These are phyloP conservation scores for Seminavis robusta DNA, from an alignment of 108 stramenopile genomes.

Conservation along the genomic window DNA sequence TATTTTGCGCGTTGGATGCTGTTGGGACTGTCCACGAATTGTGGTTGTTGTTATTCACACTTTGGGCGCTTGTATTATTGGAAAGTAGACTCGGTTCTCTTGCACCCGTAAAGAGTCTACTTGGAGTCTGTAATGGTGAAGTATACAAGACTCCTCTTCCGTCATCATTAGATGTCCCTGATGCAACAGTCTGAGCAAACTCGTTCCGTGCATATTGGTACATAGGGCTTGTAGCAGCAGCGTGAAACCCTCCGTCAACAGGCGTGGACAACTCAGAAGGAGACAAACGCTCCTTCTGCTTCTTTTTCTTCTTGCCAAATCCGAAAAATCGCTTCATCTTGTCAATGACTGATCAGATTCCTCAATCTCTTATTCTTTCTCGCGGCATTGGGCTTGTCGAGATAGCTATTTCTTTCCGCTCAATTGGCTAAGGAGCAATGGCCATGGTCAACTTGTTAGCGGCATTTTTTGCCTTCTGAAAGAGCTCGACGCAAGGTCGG, in stretches of 20 bases:
- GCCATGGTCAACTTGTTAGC: too few relatives aligned
- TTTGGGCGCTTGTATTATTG: neutral
- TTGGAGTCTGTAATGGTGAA: neutral
- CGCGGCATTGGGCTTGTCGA: too few relatives aligned
- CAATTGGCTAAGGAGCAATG: too few relatives aligned
- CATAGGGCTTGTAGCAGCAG: conserved; percentile 11
- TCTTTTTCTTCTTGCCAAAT: neutral
- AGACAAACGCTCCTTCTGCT: conserved; percentile 2
- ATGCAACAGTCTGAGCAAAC: conserved; percentile 45
- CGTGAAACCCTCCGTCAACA: too few relatives aligned
- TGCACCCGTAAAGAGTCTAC: neutral
- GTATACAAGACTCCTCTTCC: too few relatives aligned
- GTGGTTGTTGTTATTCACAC: neutral
- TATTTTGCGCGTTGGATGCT: neutral
- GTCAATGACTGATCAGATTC: too few relatives aligned
- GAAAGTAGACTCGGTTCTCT: neutral
- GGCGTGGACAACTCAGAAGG: too few relatives aligned
- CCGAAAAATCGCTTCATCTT: neutral
- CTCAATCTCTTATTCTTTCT: too few relatives aligned
- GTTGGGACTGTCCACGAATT: neutral
- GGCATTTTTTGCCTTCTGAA: too few relatives aligned
- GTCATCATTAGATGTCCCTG: conserved; percentile 17
- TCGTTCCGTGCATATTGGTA: conserved; percentile 57
- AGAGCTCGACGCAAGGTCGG: too few relatives aligned
- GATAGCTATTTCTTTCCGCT: too few relatives aligned